Evolutionary conservation across 495 filamentous ascomycete genomes (phyloP).

Genomic region (Parmelia sp.): DNA sequence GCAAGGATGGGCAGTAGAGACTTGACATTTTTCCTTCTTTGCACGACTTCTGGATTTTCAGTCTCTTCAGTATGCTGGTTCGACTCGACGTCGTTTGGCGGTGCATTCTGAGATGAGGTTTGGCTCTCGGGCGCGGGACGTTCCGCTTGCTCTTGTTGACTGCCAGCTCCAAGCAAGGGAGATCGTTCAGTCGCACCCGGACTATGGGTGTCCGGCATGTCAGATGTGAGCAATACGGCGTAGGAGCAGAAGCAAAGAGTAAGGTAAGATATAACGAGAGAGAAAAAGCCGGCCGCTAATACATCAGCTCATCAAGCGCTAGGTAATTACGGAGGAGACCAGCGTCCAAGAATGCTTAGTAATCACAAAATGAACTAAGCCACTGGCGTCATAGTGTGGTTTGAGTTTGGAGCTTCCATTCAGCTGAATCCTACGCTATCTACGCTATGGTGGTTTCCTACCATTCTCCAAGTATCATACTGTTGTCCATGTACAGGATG

Average conservation of each 20-base stretch:
- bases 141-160: background rate
- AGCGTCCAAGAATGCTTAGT: background rate
- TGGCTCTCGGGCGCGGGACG: background rate
- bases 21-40: constrained; percentile 15
- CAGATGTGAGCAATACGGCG: background rate
- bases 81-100: constrained; percentile 7
- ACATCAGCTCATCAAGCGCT: background rate
- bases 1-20: constrained; percentile 9
- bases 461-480: too few species aligned
- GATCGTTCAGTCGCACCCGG: constrained; percentile 4
- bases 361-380: background rate
- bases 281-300: background rate
- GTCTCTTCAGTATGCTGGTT: constrained; percentile 4
- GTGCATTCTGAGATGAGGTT: background rate
- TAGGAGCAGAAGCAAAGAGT: background rate
- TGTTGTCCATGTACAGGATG: too few species aligned
- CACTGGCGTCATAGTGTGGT: background rate
- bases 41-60: constrained; percentile 4
- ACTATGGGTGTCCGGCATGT: background rate
- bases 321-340: too few species aligned
- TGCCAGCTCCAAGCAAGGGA: background rate
- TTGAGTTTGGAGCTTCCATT: background rate
- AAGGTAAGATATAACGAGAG: too few species aligned
- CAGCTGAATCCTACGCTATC: constrained; percentile 1
- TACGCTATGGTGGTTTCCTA: too few species aligned